Percentiles rank a stretch among this genome's conserved stretches.
These are phyloP conservation scores for Vitis rotundifolia DNA, from an alignment of 164 flowering plant genomes.

Conservation along the genomic window DNA sequence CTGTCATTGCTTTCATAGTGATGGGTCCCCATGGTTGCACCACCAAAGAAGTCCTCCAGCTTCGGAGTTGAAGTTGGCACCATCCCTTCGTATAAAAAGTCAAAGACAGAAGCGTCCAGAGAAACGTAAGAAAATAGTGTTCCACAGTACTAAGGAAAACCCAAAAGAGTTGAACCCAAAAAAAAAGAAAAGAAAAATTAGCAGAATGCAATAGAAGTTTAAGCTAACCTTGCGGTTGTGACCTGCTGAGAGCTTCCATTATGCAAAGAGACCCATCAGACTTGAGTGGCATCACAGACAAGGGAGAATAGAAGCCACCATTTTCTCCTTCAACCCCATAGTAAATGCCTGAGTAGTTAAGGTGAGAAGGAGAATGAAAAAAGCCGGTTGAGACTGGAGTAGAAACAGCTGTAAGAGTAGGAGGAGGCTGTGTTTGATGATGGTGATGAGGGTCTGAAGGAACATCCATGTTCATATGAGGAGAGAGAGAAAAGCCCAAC, in stretches of 20 bases:
- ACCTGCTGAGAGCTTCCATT: constrained; percentile 51
- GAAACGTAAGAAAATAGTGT: background rate
- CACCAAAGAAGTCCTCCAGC: constrained; percentile 65
- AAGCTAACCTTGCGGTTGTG: constrained; percentile 47
- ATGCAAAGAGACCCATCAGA: constrained; percentile 65
- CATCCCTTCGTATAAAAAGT: constrained; percentile 26
- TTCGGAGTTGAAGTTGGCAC: constrained; percentile 41
- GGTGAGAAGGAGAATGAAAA: constrained; percentile 23
- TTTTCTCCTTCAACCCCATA: constrained; percentile 39
- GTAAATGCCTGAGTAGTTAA: constrained; percentile 34
- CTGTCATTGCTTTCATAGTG: constrained; percentile 41
- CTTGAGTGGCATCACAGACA: constrained; percentile 56
- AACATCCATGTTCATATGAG: constrained; percentile 36
- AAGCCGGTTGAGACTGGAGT: constrained; percentile 25
- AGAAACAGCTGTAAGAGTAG: constrained; percentile 13
- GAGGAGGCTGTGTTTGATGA: constrained; percentile 17
- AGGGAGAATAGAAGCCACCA: constrained; percentile 33
- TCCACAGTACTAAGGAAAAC: background rate
- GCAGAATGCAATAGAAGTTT: background rate
- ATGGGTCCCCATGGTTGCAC: constrained; percentile 54
- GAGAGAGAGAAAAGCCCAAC: constrained; percentile 58
- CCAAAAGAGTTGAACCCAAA: background rate
- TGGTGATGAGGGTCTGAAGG: constrained; percentile 20
- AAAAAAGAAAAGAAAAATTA: constrained; percentile 6
- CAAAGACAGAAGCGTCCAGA: constrained; percentile 9